Evolutionary conservation across 1,139 yeast species (phyloP), one percentile per base, ranked within the genome.

Genomic region (Magnusiomyces sp.): DNA sequence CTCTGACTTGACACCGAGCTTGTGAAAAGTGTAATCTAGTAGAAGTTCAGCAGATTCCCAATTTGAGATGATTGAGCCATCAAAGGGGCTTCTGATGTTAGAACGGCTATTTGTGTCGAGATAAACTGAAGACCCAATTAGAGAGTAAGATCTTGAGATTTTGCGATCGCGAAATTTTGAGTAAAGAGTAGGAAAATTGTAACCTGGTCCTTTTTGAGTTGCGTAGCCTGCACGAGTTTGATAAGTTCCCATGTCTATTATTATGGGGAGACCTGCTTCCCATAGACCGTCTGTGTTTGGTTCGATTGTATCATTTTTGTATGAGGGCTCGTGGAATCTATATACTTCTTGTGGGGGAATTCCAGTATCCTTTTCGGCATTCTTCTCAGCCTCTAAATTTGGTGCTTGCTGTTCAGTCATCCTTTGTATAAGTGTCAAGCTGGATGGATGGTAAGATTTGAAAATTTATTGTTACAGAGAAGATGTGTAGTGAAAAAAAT

Each of bases 11-110:
- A 87, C 95, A 2, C 57, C 52, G 48, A 92, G 62, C 64, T 86
- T 95, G 52, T 81, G 77, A 63, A 92, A 83, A 0, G 92, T 73
- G 62, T 89, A 92, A 63, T 92, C 97, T 50, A 94, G 65, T 50
- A 92, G 77, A 50, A 74, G 76, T 63, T 94, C 98, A 7, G 84
- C 76, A 52, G 83, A 79, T 53, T 94, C 98, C 97, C 98, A 94
- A 64, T 90, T 92, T 31, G 95, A 81, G 37, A 92, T 72, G 58
- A 88, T 69, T 2, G 88, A 77, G 0, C 95, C 96, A 65, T 94
- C 98, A 62, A 77, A 92, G 0, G 97, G 96, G 2, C 86, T 73
- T 59, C 79, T 81, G 45, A 87, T 76, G 46, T 83, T 81, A 29
- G 86, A 75, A 55, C 82, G 76, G 44, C 85, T 75, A 6, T 83